phyloP scores from a whole-genome alignment of 441 rosid species.

The Populus hybrid region DNA sequence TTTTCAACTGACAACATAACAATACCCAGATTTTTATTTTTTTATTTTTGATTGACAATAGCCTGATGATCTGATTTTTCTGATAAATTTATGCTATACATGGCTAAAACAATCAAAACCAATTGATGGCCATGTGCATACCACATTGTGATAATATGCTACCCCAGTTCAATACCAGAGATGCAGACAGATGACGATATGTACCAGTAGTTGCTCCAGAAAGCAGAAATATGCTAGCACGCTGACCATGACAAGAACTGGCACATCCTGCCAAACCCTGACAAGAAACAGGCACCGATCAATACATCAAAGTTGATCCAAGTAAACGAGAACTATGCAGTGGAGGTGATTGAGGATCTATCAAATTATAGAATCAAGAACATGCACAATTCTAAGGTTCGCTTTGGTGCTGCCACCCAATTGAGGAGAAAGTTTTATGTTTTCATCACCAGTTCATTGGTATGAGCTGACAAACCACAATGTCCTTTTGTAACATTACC shows the following conservation, averaged over 20 bases:
- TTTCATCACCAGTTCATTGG: not conserved
- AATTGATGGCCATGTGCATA: not conserved
- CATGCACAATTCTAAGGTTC: not conserved
- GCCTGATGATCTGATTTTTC: not conserved
- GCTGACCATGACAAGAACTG: constrained; percentile 60
- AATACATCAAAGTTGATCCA: constrained; percentile 6
- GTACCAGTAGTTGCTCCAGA: constrained; percentile 68
- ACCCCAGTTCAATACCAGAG: not conserved
- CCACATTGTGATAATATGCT: not conserved
- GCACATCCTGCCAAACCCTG: constrained; percentile 77
- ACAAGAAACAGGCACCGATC: constrained; percentile 9
- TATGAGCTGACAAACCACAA: not conserved
- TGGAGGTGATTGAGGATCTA: not conserved
- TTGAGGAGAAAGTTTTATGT: not conserved
- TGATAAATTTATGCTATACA: not conserved
- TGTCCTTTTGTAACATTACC: not conserved
- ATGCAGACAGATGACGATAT: constrained; percentile 4
- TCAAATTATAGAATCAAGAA: constrained; percentile 1
- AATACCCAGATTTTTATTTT: not conserved
- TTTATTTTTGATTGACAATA: not conserved
- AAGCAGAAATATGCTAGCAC: constrained; percentile 66
- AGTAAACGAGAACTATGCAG: not conserved
- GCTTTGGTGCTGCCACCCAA: not conserved
- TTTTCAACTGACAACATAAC: not conserved
- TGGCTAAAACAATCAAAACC: not conserved